These are phyloP conservation scores for Terfezia claveryi DNA, from an alignment of 495 filamentous ascomycete genomes.

Conservation along the genomic window DNA sequence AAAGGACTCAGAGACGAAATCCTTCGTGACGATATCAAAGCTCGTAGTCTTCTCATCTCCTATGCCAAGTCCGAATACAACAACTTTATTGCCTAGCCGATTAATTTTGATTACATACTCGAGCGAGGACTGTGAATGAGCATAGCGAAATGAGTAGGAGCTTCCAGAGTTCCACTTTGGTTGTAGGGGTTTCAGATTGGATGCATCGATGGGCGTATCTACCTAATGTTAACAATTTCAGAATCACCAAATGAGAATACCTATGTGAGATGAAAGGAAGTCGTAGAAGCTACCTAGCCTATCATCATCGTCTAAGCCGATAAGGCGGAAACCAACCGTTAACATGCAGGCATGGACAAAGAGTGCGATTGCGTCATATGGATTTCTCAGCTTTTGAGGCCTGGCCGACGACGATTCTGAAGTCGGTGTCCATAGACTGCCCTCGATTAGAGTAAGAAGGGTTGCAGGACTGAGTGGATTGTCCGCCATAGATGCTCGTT, in stretches of 20 bases:
- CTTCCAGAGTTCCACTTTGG: slow-evolving; percentile 21
- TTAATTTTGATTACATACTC: slow-evolving; percentile 62
- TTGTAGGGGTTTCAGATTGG: slow-evolving; percentile 34
- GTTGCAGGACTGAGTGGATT: slow-evolving; percentile 17
- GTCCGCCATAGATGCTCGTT: slow-evolving; percentile 4
- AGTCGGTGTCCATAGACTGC: slow-evolving; percentile 26
- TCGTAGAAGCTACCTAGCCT: slow-evolving; percentile 28
- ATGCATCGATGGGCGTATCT: slow-evolving; percentile 31
- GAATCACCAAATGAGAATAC: background rate
- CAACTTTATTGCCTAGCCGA: slow-evolving; percentile 61
- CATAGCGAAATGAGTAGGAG: slow-evolving; percentile 44
- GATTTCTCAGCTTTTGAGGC: slow-evolving; percentile 46
- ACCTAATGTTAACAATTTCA: slow-evolving; percentile 1
- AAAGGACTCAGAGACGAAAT: slow-evolving; percentile 47
- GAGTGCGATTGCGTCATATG: slow-evolving; percentile 69
- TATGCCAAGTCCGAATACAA: slow-evolving; percentile 55
- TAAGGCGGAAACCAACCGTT: slow-evolving; percentile 55
- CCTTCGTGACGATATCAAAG: slow-evolving; percentile 50
- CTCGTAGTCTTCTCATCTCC: slow-evolving; percentile 53
- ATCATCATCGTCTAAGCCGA: slow-evolving; percentile 66
- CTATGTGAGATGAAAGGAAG: too few relatives aligned
- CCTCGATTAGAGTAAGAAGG: slow-evolving; percentile 34
- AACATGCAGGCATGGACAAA: slow-evolving; percentile 73
- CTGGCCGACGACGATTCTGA: slow-evolving; percentile 9
- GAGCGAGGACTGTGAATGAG: slow-evolving; percentile 72